Percentiles rank a stretch among this genome's conserved stretches.
Evolutionary conservation across 225 moss, liverwort and hornwort genomes (phyloP).

Genomic region (Neckera pumila): DNA sequence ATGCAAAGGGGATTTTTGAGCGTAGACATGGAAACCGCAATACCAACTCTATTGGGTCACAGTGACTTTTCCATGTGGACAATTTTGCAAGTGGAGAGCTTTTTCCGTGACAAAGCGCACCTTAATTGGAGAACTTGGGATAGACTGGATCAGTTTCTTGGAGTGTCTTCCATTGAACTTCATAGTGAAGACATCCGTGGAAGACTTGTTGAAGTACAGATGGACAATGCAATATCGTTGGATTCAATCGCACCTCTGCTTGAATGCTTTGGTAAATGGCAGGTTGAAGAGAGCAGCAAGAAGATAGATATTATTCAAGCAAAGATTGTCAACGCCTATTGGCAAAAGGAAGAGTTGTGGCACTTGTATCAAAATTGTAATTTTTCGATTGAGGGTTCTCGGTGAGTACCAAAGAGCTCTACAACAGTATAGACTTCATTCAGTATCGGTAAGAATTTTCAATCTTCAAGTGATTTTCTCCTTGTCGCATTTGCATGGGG

Average conservation of each 20-base stretch:
- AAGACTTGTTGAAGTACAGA: too few relatives aligned
- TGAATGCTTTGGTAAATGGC: neutral
- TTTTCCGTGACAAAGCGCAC: too few relatives aligned
- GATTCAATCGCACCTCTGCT: neutral
- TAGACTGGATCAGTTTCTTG: too few relatives aligned
- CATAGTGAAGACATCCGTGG: rapidly evolving
- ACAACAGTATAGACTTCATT: rapidly evolving
- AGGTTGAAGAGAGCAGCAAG: neutral
- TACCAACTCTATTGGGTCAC: too few relatives aligned
- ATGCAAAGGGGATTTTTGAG: too few relatives aligned
- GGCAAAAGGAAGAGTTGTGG: neutral
- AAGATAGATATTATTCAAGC: neutral
- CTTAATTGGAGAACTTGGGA: too few relatives aligned
- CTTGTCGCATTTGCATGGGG: too few relatives aligned
- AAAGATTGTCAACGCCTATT: neutral
- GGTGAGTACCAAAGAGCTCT: rapidly evolving
- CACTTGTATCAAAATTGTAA: neutral
- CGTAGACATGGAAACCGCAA: too few relatives aligned
- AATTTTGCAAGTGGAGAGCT: too few relatives aligned
- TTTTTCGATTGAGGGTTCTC: neutral
- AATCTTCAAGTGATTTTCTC: rapidly evolving
- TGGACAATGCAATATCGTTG: neutral
- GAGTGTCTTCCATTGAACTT: too few relatives aligned
- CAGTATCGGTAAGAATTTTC: neutral
- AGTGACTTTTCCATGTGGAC: too few relatives aligned